phyloP scores from a whole-genome alignment of 2,329 filamentous ascomycete species.

The Aspergillus sp. region DNA sequence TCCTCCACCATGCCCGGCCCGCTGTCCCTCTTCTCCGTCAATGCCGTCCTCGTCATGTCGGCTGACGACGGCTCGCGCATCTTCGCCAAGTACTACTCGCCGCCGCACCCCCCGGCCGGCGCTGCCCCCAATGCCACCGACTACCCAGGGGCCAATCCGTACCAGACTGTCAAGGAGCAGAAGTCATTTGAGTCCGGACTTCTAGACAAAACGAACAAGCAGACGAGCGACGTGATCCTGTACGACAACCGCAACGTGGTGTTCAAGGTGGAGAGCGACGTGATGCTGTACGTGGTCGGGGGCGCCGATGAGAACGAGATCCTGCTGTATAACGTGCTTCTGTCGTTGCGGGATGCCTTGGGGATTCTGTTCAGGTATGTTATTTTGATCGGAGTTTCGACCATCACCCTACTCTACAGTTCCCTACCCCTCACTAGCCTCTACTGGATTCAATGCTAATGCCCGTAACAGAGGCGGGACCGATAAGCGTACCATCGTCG shows the following conservation, averaged over 20 bases:
- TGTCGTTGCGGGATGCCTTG: conserved; percentile 81
- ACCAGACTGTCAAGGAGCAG: conserved; percentile 83
- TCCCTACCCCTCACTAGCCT: too few relatives aligned
- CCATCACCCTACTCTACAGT: too few relatives aligned
- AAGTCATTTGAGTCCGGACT: conserved; percentile 95
- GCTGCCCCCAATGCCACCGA: conserved; percentile 46
- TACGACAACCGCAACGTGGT: conserved; percentile 95
- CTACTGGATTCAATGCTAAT: too few relatives aligned
- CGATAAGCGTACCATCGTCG: conserved; percentile 93
- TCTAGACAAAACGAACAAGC: conserved; percentile 90
- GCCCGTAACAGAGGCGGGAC: conserved; percentile 90
- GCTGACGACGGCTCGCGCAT: conserved; percentile 84
- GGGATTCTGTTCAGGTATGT: conserved; percentile 84
- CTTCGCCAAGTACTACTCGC: conserved; percentile 85
- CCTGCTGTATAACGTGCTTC: conserved; percentile 84
- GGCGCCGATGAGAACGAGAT: conserved; percentile 93
- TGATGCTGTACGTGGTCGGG: conserved; percentile 92
- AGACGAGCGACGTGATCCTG: conserved; percentile 89
- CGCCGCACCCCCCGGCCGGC: conserved; percentile 57
- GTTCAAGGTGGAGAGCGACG: conserved; percentile 96
- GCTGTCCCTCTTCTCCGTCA: conserved; percentile 67
- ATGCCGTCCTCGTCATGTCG: conserved; percentile 68
- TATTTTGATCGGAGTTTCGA: too few relatives aligned
- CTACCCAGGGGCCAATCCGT: conserved; percentile 62
- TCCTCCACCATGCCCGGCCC: conserved; percentile 55